phyloP scores from a whole-genome alignment of 305 asterid genomes.

The Lippia alba region DNA sequence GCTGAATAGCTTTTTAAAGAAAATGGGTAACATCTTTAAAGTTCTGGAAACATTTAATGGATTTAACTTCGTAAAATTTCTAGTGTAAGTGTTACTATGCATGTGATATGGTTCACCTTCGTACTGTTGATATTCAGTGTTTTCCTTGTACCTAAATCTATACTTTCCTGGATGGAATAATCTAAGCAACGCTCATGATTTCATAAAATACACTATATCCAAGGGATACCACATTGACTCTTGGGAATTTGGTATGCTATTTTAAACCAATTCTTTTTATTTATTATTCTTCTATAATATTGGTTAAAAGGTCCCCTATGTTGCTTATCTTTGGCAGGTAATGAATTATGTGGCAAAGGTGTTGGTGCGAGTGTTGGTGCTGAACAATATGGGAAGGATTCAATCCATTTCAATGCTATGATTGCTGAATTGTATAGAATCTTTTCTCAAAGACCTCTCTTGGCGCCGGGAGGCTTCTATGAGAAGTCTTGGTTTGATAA shows the following conservation, averaged over 20 bases:
- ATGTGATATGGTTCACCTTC: no score
- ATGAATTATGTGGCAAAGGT: conserved; percentile 87
- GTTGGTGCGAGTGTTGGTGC: conserved; percentile 80
- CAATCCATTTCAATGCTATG: conserved; percentile 51
- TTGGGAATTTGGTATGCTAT: conserved; percentile 88
- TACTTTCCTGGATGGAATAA: background rate
- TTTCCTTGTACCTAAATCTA: no score
- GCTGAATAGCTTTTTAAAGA: conserved; percentile 72
- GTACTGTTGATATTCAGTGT: no score
- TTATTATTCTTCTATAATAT: conserved; percentile 3
- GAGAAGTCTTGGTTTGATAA: conserved; percentile 74
- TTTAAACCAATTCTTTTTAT: conserved; percentile 1
- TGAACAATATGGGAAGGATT: conserved; percentile 77
- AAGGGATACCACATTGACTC: conserved; percentile 75
- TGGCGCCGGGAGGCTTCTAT: conserved; percentile 96
- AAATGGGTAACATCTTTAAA: conserved; percentile 64
- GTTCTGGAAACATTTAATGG: no score
- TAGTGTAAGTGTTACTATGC: no score
- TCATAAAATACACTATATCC: conserved; percentile 74
- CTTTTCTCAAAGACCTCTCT: conserved; percentile 51
- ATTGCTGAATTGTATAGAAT: conserved; percentile 53
- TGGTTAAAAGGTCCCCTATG: conserved; percentile 18
- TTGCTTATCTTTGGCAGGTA: conserved; percentile 57
- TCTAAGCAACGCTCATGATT: conserved; percentile 72
- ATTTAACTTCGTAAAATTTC: no score